phyloP scores from a whole-genome alignment of 371 early-diverging fungal species.

The Circinella umbellata region DNA sequence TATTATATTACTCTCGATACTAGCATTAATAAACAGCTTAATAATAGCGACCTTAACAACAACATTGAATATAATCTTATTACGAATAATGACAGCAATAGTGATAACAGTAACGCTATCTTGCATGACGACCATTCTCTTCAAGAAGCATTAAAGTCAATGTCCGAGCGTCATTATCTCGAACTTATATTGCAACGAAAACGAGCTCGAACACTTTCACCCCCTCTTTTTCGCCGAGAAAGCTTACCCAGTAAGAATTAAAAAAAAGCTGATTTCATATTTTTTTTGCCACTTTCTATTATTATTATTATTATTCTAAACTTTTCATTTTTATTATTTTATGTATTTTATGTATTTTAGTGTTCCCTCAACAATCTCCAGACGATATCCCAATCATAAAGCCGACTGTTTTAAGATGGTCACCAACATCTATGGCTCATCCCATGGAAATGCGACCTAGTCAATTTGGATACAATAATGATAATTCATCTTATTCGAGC shows the following conservation, averaged over 20 bases:
- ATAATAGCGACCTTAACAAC: conserved; percentile 3
- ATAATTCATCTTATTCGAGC: conserved; percentile 14
- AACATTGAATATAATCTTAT: background rate
- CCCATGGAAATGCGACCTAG: conserved; percentile 12
- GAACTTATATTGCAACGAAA: conserved; percentile 39
- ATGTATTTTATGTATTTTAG: background rate
- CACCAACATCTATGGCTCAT: conserved; percentile 7
- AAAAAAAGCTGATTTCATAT: background rate
- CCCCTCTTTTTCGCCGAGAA: conserved; percentile 18
- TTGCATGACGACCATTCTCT: conserved; percentile 40
- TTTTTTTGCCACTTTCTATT: conserved; percentile 7
- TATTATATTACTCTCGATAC: conserved; percentile 28
- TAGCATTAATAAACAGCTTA: conserved; percentile 11
- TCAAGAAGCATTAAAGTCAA: conserved; percentile 27
- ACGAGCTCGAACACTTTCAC: conserved; percentile 20
- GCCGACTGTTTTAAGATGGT: conserved; percentile 48
- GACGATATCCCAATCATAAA: conserved; percentile 44
- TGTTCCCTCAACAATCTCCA: conserved; percentile 7
- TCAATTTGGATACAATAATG: conserved; percentile 1
- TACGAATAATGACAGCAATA: background rate
- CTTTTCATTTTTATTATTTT: background rate
- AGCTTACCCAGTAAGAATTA: conserved; percentile 4
- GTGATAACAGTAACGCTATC: conserved; percentile 1
- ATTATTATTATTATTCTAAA: background rate
- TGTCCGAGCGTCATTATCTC: conserved; percentile 31